phyloP scores from a whole-genome alignment of 768 basidiomycete genomes.

The Amanita pseudoporphyria region DNA sequence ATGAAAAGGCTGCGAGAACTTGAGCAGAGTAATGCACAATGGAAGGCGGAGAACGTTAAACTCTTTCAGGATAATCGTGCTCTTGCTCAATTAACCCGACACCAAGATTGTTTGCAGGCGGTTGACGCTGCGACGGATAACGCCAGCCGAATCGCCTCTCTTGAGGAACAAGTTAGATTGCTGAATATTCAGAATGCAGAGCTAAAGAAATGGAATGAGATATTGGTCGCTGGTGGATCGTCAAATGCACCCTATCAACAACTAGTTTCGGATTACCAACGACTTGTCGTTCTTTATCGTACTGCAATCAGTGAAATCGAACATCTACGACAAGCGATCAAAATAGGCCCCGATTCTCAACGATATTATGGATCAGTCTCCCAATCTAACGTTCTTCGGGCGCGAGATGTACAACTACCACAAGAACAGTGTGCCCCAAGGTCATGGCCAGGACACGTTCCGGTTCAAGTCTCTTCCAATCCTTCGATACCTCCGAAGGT shows the following conservation, averaged over 20 bases:
- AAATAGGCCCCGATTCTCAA: not conserved
- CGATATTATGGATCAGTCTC: no score
- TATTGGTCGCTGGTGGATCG: constrained; percentile 6
- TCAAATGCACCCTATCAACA: constrained; percentile 10
- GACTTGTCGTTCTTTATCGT: constrained; percentile 10
- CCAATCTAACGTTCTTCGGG: not conserved
- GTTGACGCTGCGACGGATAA: constrained; percentile 12
- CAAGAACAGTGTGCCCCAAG: not conserved
- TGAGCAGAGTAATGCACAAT: constrained; percentile 20
- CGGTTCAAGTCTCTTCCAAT: not conserved
- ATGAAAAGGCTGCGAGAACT: constrained; percentile 25
- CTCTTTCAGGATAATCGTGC: constrained; percentile 29
- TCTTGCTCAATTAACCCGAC: constrained; percentile 18
- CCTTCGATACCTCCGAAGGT: not conserved
- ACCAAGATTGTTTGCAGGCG: constrained; percentile 11
- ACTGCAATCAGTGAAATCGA: constrained; percentile 14
- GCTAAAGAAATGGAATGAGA: constrained; percentile 12
- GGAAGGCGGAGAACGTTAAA: constrained; percentile 28
- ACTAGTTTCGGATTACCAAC: constrained; percentile 13
- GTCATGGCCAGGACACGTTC: not conserved
- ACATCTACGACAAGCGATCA: constrained; percentile 7
- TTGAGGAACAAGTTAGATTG: constrained; percentile 16
- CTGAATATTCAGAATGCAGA: constrained; percentile 14
- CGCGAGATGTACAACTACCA: not conserved
- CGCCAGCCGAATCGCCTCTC: constrained; percentile 13